Conservation (phyloP, 1,139 yeast genomes). For the Geotrichum macrosporum region DNA sequence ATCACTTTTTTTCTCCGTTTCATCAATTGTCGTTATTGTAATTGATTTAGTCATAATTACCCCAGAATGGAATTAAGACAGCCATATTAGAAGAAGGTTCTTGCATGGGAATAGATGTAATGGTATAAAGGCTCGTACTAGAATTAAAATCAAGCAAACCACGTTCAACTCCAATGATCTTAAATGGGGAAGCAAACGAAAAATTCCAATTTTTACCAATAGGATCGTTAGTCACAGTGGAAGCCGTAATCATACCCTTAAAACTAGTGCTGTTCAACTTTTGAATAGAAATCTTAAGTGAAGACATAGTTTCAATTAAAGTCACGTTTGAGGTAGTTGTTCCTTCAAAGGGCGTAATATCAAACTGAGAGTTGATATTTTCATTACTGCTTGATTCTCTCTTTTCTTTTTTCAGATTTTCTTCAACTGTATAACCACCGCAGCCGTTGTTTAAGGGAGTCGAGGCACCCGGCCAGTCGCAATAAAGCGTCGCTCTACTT, state of each 20-base stretch:
- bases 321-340: slow-evolving; percentile 12
- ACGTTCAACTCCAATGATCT: slow-evolving; percentile 14
- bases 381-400: not conserved
- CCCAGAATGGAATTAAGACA: slow-evolving; percentile 20
- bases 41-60: slow-evolving; percentile 1
- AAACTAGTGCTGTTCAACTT: slow-evolving; percentile 18
- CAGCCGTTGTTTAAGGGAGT: slow-evolving; percentile 3
- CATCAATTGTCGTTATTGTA: too few species aligned
- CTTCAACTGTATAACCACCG: slow-evolving; percentile 9
- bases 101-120: slow-evolving; percentile 12
- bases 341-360: slow-evolving; percentile 8
- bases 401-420: too few species aligned
- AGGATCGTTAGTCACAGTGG: slow-evolving; percentile 18
- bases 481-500: slow-evolving; percentile 17
- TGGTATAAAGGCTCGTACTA: not conserved
- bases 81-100: slow-evolving; percentile 20
- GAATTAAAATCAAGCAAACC: slow-evolving; percentile 11
- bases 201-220: slow-evolving; percentile 16
- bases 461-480: slow-evolving; percentile 21
- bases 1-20: too few species aligned
- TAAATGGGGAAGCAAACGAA: slow-evolving; percentile 13
- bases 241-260: slow-evolving; percentile 13
- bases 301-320: slow-evolving; percentile 12
- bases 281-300: slow-evolving; percentile 15
- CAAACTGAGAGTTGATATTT: not conserved